These are phyloP conservation scores for Epichloe elymi DNA, from an alignment of 2,329 filamentous ascomycete genomes.

Conservation along the genomic window DNA sequence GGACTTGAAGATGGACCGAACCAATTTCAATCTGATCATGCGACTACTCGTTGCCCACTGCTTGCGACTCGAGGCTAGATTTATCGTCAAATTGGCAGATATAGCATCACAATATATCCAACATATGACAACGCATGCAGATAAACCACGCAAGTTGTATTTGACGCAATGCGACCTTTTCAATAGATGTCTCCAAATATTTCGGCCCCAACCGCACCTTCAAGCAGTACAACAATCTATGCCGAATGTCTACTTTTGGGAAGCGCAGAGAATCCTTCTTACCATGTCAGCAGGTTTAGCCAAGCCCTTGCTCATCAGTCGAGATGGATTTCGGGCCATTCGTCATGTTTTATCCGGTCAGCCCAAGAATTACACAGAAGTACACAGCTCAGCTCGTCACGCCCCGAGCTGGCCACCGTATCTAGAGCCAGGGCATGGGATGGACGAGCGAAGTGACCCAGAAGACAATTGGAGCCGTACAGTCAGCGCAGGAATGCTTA, in stretches of 20 bases:
- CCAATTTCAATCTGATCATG: conserved; percentile 14
- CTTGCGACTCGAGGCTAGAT: conserved; percentile 19
- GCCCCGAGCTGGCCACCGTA: conserved; percentile 48
- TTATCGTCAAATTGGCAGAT: conserved; percentile 18
- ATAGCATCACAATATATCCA: conserved; percentile 16
- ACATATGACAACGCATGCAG: conserved; percentile 7
- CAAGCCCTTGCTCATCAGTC: conserved; percentile 36
- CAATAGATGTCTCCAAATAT: conserved; percentile 15
- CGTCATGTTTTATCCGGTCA: conserved; percentile 38
- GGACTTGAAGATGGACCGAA: conserved; percentile 5
- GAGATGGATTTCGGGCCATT: conserved; percentile 40
- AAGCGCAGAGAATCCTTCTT: conserved; percentile 41
- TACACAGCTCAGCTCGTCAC: conserved; percentile 33
- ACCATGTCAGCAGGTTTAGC: conserved; percentile 34
- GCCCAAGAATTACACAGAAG: conserved; percentile 38
- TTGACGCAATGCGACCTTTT: conserved; percentile 18
- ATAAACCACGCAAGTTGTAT: conserved; percentile 11
- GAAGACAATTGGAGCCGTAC: conserved; percentile 42
- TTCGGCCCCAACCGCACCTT: conserved; percentile 15
- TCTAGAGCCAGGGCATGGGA: conserved; percentile 41
- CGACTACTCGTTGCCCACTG: conserved; percentile 18
- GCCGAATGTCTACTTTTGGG: conserved; percentile 32
- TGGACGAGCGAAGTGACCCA: conserved; percentile 39
- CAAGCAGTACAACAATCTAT: conserved; percentile 12
- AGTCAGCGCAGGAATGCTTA: conserved; percentile 37